A percentile compares a stretch with the other conserved stretches of the same genome.
Conservation (phyloP, 306 rosid genomes). For the Senna siamea region DNA sequence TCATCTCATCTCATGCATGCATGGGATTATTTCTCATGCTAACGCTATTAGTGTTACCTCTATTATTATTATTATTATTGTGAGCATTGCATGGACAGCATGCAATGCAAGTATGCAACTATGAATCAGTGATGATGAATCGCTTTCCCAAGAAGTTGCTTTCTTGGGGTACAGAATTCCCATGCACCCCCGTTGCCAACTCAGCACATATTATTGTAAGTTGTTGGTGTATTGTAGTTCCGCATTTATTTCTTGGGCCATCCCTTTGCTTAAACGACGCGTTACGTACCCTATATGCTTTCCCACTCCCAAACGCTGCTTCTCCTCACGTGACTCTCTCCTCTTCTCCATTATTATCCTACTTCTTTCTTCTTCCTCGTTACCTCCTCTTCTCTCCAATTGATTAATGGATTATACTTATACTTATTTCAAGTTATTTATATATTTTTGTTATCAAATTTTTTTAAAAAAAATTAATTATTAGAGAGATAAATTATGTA, state of each 20-base stretch:
- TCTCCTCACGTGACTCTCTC: constrained; percentile 48
- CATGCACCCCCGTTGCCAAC: constrained; percentile 32
- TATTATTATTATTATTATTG: neutral
- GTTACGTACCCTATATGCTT: constrained; percentile 38
- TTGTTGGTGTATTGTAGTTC: constrained; percentile 53
- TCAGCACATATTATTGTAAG: constrained; percentile 40
- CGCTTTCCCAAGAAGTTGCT: constrained; percentile 31
- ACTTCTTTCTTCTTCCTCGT: too few species aligned
- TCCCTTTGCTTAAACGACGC: constrained; percentile 25
- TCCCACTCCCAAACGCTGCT: constrained; percentile 14
- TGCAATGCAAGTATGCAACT: neutral
- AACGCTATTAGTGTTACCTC: too few species aligned
- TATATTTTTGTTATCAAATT: too few species aligned
- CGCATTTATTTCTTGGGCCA: constrained; percentile 40
- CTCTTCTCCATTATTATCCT: too few species aligned
- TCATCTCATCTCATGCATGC: constrained; percentile 40
- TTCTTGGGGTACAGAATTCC: constrained; percentile 31
- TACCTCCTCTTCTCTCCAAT: too few species aligned
- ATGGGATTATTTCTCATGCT: too few species aligned
- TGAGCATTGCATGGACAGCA: constrained; percentile 30
- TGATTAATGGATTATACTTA: too few species aligned
- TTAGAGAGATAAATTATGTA: too few species aligned
- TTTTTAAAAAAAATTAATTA: too few species aligned
- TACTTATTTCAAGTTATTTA: too few species aligned
- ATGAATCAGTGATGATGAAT: constrained; percentile 26